phyloP scores from a whole-genome alignment of 345 rosid species.

The Rhodomyrtus tomentosa region DNA sequence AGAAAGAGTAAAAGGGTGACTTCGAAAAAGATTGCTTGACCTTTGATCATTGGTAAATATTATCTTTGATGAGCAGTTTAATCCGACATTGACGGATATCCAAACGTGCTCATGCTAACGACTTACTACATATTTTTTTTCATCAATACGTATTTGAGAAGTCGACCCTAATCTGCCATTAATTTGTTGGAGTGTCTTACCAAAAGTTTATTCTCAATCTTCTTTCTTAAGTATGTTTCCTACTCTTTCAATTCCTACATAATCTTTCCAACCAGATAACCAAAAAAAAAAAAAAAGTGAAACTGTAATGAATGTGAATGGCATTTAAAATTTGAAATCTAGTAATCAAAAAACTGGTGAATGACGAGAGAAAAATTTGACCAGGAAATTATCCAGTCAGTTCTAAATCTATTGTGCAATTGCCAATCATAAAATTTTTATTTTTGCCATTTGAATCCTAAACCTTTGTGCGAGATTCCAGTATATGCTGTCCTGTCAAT shows the following conservation, averaged over 20 bases:
- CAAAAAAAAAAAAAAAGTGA: not conserved
- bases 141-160: not conserved
- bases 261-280: not conserved
- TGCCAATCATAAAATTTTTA: rapidly evolving
- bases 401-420: rapidly evolving
- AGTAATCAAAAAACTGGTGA: not conserved
- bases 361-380: not conserved
- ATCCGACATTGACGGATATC: not conserved
- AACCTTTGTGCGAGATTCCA: rapidly evolving
- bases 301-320: not conserved
- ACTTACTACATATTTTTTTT: no score
- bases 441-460: not conserved
- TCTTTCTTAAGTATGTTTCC: not conserved
- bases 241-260: not conserved
- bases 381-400: not conserved
- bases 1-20: not conserved
- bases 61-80: not conserved
- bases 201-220: not conserved
- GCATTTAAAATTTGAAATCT: not conserved
- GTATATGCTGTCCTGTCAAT: rapidly evolving
- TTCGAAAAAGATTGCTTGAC: not conserved
- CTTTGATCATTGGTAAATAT: not conserved
- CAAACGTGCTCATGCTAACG: not conserved
- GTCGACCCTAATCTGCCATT: not conserved
- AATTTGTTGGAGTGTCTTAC: not conserved